phyloP scores from a whole-genome alignment of 352 stramenopile species.

The Phytophthora quininea region DNA sequence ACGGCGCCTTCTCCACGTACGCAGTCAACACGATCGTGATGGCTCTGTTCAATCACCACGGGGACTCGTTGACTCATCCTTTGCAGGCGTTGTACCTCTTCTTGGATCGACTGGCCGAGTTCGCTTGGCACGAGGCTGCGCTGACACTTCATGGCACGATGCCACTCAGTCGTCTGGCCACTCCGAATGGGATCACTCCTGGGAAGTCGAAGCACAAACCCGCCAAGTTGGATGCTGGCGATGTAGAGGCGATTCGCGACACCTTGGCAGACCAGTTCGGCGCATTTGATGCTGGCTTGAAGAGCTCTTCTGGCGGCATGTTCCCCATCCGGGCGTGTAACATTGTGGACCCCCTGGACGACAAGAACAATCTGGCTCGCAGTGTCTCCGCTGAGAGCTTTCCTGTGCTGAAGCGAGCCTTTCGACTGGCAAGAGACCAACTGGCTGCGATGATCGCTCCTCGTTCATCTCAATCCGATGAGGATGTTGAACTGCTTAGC shows the following conservation, averaged over 20 bases:
- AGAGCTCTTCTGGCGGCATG: slow-evolving; percentile 23
- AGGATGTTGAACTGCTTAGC: slow-evolving; percentile 25
- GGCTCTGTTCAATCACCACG: slow-evolving; percentile 87
- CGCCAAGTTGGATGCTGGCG: slow-evolving; percentile 41
- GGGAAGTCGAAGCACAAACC: slow-evolving; percentile 20
- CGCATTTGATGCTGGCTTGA: slow-evolving; percentile 44
- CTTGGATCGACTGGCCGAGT: slow-evolving; percentile 82
- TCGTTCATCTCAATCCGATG: slow-evolving; percentile 18
- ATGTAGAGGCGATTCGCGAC: slow-evolving; percentile 57
- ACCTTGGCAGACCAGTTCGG: slow-evolving; percentile 66
- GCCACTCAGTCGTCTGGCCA: slow-evolving; percentile 57
- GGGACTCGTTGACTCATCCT: slow-evolving; percentile 69
- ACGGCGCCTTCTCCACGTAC: slow-evolving; percentile 83
- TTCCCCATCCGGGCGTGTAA: slow-evolving; percentile 89
- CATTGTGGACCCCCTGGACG: slow-evolving; percentile 89
- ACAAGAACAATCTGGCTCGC: slow-evolving; percentile 86
- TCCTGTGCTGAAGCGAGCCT: slow-evolving; percentile 73
- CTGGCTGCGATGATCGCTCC: slow-evolving; percentile 46
- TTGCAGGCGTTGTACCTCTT: slow-evolving; percentile 88
- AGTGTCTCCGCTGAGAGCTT: slow-evolving; percentile 79
- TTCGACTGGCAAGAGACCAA: slow-evolving; percentile 62
- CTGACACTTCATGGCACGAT: slow-evolving; percentile 82
- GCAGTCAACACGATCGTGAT: slow-evolving; percentile 92
- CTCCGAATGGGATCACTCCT: slow-evolving; percentile 31
- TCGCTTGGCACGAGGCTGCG: slow-evolving; percentile 85